phyloP scores from a whole-genome alignment of 1,284 basidiomycete genomes.

The Sporisorium scitamineum region DNA sequence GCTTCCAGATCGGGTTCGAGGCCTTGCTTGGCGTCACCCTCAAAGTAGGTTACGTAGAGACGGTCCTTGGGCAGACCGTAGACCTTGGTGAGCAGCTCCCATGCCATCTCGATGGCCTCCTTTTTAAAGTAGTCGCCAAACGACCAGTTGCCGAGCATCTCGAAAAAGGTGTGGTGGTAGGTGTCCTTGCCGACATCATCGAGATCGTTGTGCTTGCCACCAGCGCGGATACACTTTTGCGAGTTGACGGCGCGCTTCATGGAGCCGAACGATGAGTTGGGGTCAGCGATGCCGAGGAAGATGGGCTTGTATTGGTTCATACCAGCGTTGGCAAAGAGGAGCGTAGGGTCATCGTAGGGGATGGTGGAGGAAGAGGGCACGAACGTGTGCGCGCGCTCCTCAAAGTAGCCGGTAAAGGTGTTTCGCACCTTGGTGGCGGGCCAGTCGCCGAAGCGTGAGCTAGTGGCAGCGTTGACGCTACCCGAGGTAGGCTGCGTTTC shows the following conservation, averaged over 20 bases:
- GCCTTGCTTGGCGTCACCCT: constrained; percentile 88
- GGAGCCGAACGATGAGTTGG: constrained; percentile 86
- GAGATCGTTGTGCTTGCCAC: constrained; percentile 98
- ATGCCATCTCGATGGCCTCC: constrained; percentile 91
- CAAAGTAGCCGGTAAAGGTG: constrained; percentile 85
- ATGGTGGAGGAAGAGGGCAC: constrained; percentile 94
- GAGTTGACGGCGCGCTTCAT: constrained; percentile 93
- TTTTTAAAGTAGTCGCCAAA: constrained; percentile 99
- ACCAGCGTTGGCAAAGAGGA: constrained; percentile 94
- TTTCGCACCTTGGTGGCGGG: constrained; percentile 78
- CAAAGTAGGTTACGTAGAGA: constrained; percentile 97
- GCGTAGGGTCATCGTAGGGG: constrained; percentile 88
- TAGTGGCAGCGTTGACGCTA: constrained; percentile 43
- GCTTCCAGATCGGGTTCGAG: constrained; percentile 88
- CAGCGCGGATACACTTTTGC: constrained; percentile 97
- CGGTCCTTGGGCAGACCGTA: constrained; percentile 90
- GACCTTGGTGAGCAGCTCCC: constrained; percentile 90
- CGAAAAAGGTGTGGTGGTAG: constrained; percentile 95
- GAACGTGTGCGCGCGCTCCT: constrained; percentile 82
- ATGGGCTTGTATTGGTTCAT: constrained; percentile 83
- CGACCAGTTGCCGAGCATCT: constrained; percentile 99
- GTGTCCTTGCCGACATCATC: constrained; percentile 99
- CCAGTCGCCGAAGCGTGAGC: constrained; percentile 73
- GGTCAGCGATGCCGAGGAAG: constrained; percentile 95
- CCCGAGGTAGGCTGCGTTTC: constrained; percentile 19